Evolutionary conservation across 2,329 filamentous ascomycete species (phyloP), one percentile per base, ranked within the genome.

Genomic region (Alternaria metachromatica): DNA sequence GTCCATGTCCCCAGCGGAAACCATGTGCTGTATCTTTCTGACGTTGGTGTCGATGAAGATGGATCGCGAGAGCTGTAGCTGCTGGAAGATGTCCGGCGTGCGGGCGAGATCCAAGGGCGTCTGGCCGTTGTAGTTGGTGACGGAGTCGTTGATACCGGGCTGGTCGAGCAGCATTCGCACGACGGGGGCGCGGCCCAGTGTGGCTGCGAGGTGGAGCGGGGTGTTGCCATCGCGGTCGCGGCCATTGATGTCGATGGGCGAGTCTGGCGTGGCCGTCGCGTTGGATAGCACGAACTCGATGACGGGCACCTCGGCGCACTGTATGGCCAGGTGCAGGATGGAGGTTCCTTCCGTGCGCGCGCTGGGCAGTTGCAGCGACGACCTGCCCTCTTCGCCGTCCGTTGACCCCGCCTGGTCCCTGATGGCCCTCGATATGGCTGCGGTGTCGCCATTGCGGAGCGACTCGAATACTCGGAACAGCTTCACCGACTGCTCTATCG

Each of bases 381-480:
- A 86, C 72, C 87, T 87, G 63, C 85, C 85, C 74, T 81, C 61
- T 70, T 84, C 86, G 91, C 70, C 81, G 82, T 80, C 88, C 28
- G 62, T 67, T 21, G 65, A 69, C 18, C 56, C 71, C 12, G 68
- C 79, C 64, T 87, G 87, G 64, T 94, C 91, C 64, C 90, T 87
- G 69, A 97, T 92, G 1, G 92, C 92, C 78, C 91, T 95, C 28
- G 92, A 93, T 72, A 99, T 97, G 41, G 92, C 92, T 13, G 90
- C 90, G 1, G 93, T 97, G 78, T 99, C 95, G 58, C 96, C 96
- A 78, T 88, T 96, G 69, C 95, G 89, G 68, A 99, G 84, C 45
- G 94, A 92, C 82, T 98, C 96, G 76, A 98, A 97, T 50, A 97
- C 89, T 70, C 94, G 90, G 81, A 99, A 99, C 70, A 97, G 94